A percentile compares a stretch with the other conserved stretches of the same genome.
Conservation (phyloP, 2,329 filamentous ascomycete genomes). For the Aspergillus chevalieri region DNA sequence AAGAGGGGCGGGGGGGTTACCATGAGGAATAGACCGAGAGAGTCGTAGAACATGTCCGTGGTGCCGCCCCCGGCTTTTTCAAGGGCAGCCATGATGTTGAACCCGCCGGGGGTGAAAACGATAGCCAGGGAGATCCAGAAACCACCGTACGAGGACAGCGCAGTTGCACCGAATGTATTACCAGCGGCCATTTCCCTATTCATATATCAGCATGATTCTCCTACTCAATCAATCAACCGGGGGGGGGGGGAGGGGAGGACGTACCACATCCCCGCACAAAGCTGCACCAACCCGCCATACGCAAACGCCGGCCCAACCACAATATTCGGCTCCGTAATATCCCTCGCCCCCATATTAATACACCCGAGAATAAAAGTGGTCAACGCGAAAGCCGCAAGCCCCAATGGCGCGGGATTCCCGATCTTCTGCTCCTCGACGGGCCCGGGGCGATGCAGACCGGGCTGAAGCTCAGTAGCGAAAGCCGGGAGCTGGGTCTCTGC, state of each 20-base stretch:
- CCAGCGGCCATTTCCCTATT: slow-evolving; percentile 69
- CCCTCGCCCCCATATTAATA: slow-evolving; percentile 60
- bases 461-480: slow-evolving; percentile 64
- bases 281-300: slow-evolving; percentile 68
- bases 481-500: slow-evolving; percentile 43
- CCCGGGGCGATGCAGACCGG: slow-evolving; percentile 55
- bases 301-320: slow-evolving; percentile 62
- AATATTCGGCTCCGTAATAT: slow-evolving; percentile 55
- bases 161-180: slow-evolving; percentile 74
- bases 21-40: slow-evolving; percentile 64
- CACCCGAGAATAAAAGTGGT: slow-evolving; percentile 71
- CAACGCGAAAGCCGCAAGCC: slow-evolving; percentile 66
- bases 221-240: background rate
- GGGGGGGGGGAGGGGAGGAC: slow-evolving; percentile 5
- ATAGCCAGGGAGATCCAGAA: slow-evolving; percentile 74
- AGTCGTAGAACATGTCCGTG: slow-evolving; percentile 46
- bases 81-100: slow-evolving; percentile 50
- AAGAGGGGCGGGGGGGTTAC: slow-evolving; percentile 24
- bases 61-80: slow-evolving; percentile 22
- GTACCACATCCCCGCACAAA: slow-evolving; percentile 76
- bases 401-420: slow-evolving; percentile 68
- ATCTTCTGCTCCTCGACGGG: slow-evolving; percentile 52
- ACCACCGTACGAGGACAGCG: slow-evolving; percentile 68
- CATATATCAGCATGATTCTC: background rate
- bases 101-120: slow-evolving; percentile 58